Conservation (phyloP, 2,329 filamentous ascomycete genomes). For the Diplodia sapinea region DNA sequence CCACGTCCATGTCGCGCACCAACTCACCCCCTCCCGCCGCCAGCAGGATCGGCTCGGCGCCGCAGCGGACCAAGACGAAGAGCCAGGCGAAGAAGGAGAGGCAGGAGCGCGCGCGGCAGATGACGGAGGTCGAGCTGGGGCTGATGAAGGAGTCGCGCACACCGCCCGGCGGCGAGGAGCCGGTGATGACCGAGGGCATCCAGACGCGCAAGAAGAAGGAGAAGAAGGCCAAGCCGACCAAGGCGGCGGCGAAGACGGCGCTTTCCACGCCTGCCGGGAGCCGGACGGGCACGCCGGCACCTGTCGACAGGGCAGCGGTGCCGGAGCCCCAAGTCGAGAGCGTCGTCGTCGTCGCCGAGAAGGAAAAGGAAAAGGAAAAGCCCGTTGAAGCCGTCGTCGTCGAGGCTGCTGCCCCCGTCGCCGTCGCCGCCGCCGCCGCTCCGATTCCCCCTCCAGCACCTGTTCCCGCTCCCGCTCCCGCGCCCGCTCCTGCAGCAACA, state of each 20-base stretch:
- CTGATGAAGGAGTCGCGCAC: conserved; percentile 37
- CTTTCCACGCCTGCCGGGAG: conserved; percentile 23
- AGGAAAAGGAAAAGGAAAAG: conserved; percentile 35
- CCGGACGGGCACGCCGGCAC: conserved; percentile 13
- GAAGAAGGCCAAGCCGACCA: conserved; percentile 61
- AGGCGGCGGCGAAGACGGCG: background rate
- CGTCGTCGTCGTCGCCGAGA: conserved; percentile 31
- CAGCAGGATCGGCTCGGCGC: conserved; percentile 69
- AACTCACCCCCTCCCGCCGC: conserved; percentile 68
- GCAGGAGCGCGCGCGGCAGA: conserved; percentile 64
- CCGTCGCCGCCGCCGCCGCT: background rate
- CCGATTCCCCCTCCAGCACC: background rate
- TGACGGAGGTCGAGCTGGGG: conserved; percentile 62
- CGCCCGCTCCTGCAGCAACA: no score
- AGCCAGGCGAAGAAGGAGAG: conserved; percentile 79
- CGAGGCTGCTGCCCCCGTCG: conserved; percentile 37
- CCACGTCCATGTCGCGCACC: conserved; percentile 72
- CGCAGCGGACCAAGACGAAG: conserved; percentile 73
- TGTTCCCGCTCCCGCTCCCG: no score
- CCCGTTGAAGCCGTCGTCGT: conserved; percentile 37
- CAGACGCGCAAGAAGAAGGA: conserved; percentile 83
- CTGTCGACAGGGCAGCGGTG: conserved; percentile 1
- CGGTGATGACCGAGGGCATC: conserved; percentile 66
- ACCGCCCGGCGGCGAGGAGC: conserved; percentile 39
- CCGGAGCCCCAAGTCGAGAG: background rate